Percentiles rank a stretch among this genome's conserved stretches.
These are phyloP conservation scores for Lactifluus pinguis DNA, from an alignment of 768 basidiomycete genomes.

Conservation along the genomic window DNA sequence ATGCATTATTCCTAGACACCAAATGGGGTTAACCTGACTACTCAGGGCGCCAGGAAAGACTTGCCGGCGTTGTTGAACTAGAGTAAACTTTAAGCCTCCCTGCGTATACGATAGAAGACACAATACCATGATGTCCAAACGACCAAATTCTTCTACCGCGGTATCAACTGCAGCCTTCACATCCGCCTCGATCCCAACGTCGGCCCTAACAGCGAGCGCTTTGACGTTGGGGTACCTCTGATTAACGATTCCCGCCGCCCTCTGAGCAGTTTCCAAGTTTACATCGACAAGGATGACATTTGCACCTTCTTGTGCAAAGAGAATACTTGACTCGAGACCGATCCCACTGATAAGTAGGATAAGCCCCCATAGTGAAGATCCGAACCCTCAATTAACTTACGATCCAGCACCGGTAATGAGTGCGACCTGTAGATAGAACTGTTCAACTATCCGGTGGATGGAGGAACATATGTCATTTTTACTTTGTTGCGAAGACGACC, in stretches of 20 bases:
- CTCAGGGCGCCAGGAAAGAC: conserved; percentile 7
- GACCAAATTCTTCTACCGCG: conserved; percentile 80
- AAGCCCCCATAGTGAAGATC: background rate
- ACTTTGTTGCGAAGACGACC: conserved; percentile 65
- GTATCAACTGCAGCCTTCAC: conserved; percentile 73
- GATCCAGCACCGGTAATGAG: conserved; percentile 85
- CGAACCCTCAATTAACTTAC: conserved; percentile 38
- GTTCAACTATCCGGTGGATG: background rate
- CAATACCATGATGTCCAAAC: conserved; percentile 88
- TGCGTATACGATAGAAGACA: background rate
- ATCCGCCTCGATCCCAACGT: conserved; percentile 85
- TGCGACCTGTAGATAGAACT: conserved; percentile 41
- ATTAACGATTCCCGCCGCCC: conserved; percentile 51
- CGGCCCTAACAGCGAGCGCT: conserved; percentile 62
- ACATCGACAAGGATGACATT: conserved; percentile 84
- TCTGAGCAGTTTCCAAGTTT: conserved; percentile 66
- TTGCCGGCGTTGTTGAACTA: conserved; percentile 91
- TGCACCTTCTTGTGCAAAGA: conserved; percentile 95
- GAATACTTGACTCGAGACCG: conserved; percentile 88
- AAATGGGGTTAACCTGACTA: background rate
- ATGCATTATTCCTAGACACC: conserved; percentile 86
- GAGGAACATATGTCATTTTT: conserved; percentile 5
- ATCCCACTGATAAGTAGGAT: conserved; percentile 61
- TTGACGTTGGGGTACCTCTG: conserved; percentile 61
- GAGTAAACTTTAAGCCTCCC: background rate